Base-by-base conservation (phyloP, 164 flowering plant species). In the Warburgia ugandensis region DNA sequence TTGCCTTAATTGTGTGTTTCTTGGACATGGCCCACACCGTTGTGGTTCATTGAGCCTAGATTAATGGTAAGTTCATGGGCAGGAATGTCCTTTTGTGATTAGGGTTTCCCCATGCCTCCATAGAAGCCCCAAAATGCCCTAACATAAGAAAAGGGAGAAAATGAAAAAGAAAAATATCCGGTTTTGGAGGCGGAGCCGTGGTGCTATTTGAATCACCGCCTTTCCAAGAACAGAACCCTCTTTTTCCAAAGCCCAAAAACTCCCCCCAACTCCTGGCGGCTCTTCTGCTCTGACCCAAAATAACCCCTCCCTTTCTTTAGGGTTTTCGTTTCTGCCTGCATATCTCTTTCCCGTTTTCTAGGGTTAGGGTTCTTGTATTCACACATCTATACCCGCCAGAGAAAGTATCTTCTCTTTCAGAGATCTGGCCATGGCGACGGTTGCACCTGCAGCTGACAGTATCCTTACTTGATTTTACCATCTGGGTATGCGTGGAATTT, bases 401-500 rank as follows among this genome's bases (percentile, higher is more conserved):
- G n/a, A n/a, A n/a, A n/a, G n/a, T n/a, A n/a, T n/a, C n/a, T n/a
- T n/a, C n/a, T n/a, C n/a, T n/a, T n/a, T n/a, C n/a, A n/a, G n/a
- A 40, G 57, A 63, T 58, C 65, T 44, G 31, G 33, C 47, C 65
- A 77, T 71, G 74, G 73, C 76, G 2, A 38, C 73, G 14, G 74
- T 62, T 12, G 45, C 67, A 19, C 52, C 80, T 28, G 51, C 75
- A 5, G 54, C 70, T 5, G 76, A 74, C 38, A 70, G 77, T 75
- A 69, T 70, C 75, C 70, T 65, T 65, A 47, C n/a, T 50, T 1
- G 4, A 17, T 48, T 4, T 14, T 27, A 12, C 26, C 20, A 16
- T 39, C 50, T 61, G 55, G 50, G 46, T 50, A 6, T 41, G 17
- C 10, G 22, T 31, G 12, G 12, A 20, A 3, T 16, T 29, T 19